Percentiles rank a stretch among this genome's conserved stretches.
Conservation (phyloP, 768 basidiomycete species). For the Hygrophoropsis aurantiaca region DNA sequence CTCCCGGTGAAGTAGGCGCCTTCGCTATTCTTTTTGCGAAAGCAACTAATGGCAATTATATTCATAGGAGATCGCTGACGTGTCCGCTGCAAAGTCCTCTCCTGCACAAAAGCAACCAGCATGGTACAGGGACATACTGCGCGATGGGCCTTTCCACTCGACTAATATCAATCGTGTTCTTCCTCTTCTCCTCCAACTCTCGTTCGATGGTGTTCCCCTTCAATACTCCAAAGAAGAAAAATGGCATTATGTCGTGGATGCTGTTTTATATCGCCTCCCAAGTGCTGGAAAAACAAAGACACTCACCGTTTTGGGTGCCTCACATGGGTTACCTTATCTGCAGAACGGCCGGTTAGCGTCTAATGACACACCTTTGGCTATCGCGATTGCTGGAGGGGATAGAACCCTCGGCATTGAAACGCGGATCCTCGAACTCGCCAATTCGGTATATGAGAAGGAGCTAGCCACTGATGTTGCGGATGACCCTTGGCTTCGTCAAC, state of each 20-base stretch:
- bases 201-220: conserved; percentile 63
- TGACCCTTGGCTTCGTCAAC: conserved; percentile 61
- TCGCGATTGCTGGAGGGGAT: conserved; percentile 45
- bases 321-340: conserved; percentile 48
- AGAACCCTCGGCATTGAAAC: conserved; percentile 32
- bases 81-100: neutral
- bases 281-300: conserved; percentile 44
- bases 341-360: conserved; percentile 42
- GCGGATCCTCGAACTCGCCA: conserved; percentile 42
- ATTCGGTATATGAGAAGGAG: conserved; percentile 21
- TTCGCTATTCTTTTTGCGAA: neutral
- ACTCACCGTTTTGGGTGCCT: conserved; percentile 42
- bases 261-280: conserved; percentile 37
- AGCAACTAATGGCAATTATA: conserved; percentile 6
- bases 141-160: conserved; percentile 39
- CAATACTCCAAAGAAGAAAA: conserved; percentile 50
- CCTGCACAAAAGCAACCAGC: conserved; percentile 34
- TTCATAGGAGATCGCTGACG: neutral
- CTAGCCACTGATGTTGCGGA: conserved; percentile 16
- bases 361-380: conserved; percentile 42
- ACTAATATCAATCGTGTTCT: conserved; percentile 47
- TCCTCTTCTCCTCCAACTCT: conserved; percentile 65
- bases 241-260: conserved; percentile 61
- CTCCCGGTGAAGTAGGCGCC: conserved; percentile 27
- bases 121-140: conserved; percentile 58